phyloP scores from a whole-genome alignment of 208 protist genomes.

The Acanthamoeba divionensis region DNA sequence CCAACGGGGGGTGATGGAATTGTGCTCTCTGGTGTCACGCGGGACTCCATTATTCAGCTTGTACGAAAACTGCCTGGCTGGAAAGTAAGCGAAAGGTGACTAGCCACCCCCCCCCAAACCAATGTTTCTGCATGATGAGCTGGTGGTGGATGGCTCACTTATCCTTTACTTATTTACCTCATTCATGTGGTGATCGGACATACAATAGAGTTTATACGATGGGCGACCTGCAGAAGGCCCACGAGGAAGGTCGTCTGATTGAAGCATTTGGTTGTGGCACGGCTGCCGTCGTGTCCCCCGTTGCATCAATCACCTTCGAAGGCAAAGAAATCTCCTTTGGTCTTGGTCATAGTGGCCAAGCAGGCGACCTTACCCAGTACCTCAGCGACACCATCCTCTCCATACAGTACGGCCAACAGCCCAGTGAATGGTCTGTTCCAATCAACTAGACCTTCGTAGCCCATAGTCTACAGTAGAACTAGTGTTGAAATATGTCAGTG shows the following conservation, averaged over 20 bases:
- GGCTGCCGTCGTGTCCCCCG: constrained; percentile 92
- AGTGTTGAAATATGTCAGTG: too few species aligned
- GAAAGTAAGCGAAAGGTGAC: constrained; percentile 77
- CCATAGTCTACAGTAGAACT: too few species aligned
- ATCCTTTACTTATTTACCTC: background rate
- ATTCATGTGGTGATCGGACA: background rate
- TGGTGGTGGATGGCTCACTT: background rate
- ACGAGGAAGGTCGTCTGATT: constrained; percentile 84
- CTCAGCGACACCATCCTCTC: constrained; percentile 63
- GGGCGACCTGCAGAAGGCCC: constrained; percentile 84
- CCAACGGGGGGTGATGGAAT: constrained; percentile 87
- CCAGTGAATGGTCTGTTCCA: constrained; percentile 74
- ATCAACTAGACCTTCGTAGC: constrained; percentile 63
- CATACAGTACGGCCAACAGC: constrained; percentile 80
- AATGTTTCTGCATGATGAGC: background rate
- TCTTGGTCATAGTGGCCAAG: constrained; percentile 24
- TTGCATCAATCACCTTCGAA: constrained; percentile 86
- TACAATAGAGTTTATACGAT: constrained; percentile 79
- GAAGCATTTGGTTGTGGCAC: constrained; percentile 96
- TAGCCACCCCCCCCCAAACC: background rate
- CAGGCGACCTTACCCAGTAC: constrained; percentile 68
- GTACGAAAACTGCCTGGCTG: constrained; percentile 84
- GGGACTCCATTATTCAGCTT: constrained; percentile 92
- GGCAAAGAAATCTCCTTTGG: constrained; percentile 68
- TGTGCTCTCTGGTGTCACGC: constrained; percentile 94